phyloP scores from a whole-genome alignment of 768 basidiomycete species.

The Rhizopogon rudus region DNA sequence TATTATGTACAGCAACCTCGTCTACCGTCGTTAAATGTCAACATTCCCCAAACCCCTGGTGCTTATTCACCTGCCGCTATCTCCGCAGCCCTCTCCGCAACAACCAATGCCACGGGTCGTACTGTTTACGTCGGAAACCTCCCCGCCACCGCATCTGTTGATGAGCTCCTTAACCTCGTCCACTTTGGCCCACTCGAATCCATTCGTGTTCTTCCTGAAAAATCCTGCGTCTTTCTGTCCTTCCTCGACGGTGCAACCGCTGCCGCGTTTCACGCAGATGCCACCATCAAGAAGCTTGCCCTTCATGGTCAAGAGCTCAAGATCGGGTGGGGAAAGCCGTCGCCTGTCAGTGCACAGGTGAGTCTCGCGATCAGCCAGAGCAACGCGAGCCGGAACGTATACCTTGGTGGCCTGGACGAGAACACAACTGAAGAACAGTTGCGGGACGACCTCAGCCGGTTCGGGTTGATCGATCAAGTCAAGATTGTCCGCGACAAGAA shows the following conservation, averaged over 20 bases:
- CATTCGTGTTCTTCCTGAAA: conserved; percentile 92
- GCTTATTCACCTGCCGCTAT: conserved; percentile 79
- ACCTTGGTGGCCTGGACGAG: conserved; percentile 91
- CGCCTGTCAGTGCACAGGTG: conserved; percentile 81
- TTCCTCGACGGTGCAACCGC: conserved; percentile 94
- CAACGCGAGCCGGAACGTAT: conserved; percentile 94
- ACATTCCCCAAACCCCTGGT: conserved; percentile 66
- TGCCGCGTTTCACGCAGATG: conserved; percentile 96
- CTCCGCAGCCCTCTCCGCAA: conserved; percentile 62
- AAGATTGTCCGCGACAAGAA: conserved; percentile 99
- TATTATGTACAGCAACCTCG: conserved; percentile 35
- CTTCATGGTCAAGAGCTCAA: conserved; percentile 96
- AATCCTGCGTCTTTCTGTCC: conserved; percentile 96
- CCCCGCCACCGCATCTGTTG: conserved; percentile 91
- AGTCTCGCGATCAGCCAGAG: conserved; percentile 85
- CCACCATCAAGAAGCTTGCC: conserved; percentile 87
- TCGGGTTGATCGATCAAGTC: conserved; percentile 97
- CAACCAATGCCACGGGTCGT: conserved; percentile 62
- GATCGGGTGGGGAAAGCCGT: conserved; percentile 98
- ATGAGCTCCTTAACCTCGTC: conserved; percentile 95
- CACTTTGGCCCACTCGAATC: conserved; percentile 96
- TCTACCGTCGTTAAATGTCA: conserved; percentile 58
- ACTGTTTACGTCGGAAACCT: conserved; percentile 98
- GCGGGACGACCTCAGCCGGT: conserved; percentile 85
- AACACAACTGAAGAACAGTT: conserved; percentile 87